Conservation (phyloP, 2,329 filamentous ascomycete species). For the Piedraia hortae region DNA sequence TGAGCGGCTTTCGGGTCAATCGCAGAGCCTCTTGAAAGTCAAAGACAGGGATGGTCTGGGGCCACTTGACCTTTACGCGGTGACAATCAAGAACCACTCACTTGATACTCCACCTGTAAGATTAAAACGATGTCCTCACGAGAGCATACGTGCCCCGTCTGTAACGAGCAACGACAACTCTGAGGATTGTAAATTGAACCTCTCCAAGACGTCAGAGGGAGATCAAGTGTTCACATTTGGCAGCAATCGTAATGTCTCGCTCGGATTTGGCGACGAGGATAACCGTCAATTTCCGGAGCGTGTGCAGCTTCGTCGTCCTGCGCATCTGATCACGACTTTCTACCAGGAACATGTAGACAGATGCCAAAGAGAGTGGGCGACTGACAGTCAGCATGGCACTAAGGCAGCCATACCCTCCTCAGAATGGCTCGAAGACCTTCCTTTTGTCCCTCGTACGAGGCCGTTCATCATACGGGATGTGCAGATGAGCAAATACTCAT, state of each 20-base stretch:
- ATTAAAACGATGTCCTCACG: no score
- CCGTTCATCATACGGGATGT: conserved; percentile 58
- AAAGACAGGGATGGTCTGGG: conserved; percentile 90
- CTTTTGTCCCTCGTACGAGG: conserved; percentile 40
- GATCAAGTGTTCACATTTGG: conserved; percentile 86
- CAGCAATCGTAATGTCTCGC: conserved; percentile 80
- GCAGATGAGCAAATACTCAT: conserved; percentile 73
- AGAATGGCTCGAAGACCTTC: conserved; percentile 28
- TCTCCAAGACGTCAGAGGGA: conserved; percentile 19
- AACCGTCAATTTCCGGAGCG: conserved; percentile 84
- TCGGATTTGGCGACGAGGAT: conserved; percentile 86
- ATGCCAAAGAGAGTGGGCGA: conserved; percentile 13
- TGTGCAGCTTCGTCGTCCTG: conserved; percentile 46
- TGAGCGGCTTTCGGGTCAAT: conserved; percentile 33
- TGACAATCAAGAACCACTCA: conserved; percentile 58
- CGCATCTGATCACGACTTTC: conserved; percentile 47
- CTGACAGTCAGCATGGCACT: conserved; percentile 8
- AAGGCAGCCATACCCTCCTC: conserved; percentile 5
- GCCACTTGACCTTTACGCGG: conserved; percentile 75
- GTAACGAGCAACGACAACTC: conserved; percentile 16
- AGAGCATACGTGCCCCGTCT: conserved; percentile 10
- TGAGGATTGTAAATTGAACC: conserved; percentile 17
- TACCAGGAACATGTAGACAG: conserved; percentile 36
- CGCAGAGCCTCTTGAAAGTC: conserved; percentile 62
- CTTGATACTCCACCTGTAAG: no score